These are phyloP conservation scores for Tylopilus sp. DNA, from an alignment of 768 basidiomycete species.

Conservation along the genomic window DNA sequence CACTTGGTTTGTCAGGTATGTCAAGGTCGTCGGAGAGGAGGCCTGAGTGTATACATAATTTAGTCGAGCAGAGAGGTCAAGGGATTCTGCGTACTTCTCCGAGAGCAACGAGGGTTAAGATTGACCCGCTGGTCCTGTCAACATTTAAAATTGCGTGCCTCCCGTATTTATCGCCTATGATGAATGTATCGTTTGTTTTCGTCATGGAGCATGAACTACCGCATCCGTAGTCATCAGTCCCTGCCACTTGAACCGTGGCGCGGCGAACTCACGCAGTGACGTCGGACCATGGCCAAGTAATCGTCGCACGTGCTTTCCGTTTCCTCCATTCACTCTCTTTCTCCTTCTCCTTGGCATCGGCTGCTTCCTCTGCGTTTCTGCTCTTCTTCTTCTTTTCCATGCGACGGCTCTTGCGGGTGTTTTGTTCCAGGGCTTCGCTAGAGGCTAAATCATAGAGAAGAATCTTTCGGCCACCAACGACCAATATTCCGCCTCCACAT, in stretches of 20 bases:
- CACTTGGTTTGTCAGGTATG: conserved; percentile 66
- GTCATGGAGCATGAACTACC: conserved; percentile 53
- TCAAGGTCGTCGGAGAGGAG: conserved; percentile 67
- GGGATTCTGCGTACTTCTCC: conserved; percentile 55
- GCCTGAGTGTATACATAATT: conserved; percentile 39
- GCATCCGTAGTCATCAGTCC: neutral
- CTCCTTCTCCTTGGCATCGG: conserved; percentile 54
- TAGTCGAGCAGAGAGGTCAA: conserved; percentile 1
- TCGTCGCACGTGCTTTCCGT: conserved; percentile 49
- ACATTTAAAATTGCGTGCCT: conserved; percentile 64
- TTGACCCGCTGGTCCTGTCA: conserved; percentile 36
- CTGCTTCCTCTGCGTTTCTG: conserved; percentile 37
- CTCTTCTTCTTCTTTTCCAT: conserved; percentile 51
- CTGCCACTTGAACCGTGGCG: neutral
- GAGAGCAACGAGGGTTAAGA: conserved; percentile 55
- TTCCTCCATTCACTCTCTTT: conserved; percentile 50
- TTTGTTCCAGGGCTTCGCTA: conserved; percentile 45
- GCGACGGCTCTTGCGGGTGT: conserved; percentile 52
- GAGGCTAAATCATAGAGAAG: conserved; percentile 58
- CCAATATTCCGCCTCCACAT: conserved; percentile 63
- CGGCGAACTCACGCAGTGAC: conserved; percentile 56
- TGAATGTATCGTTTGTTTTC: conserved; percentile 41
- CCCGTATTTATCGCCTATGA: conserved; percentile 72
- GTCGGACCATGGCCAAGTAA: conserved; percentile 77
- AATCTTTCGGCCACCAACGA: conserved; percentile 66